Evolutionary conservation across 176 grass and related monocot species (phyloP), one percentile per base, ranked within the genome.

Genomic region (Zizania latifolia): DNA sequence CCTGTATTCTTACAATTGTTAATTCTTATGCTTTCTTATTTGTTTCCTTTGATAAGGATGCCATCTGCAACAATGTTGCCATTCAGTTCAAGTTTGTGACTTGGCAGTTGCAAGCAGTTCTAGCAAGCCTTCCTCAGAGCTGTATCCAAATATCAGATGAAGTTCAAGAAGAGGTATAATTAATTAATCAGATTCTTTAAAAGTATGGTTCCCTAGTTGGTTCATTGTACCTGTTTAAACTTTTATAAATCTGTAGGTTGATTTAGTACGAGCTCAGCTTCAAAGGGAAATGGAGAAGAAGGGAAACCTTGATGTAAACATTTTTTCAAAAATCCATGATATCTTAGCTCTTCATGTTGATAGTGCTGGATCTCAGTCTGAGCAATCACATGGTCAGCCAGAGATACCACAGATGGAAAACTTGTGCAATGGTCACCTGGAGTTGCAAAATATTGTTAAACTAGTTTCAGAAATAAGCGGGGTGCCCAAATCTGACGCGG

Each of bases 161-260:
- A 94, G 89, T 99, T 76, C 95, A 99, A 90, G 95, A 99, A 86
- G 91, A 94, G 89, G 95, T 99, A 90, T 57, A 65, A 31, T 73
- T 57, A 65, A 31, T 73, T 82, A 66, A 81, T 12, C 31, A 55
- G 23, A 30, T 62, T 58, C 22, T 64, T 54, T 70, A 8, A 5
- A 10, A 36, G 73, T 3, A 62, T 71, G 65, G 62, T 19, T 62
- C 45, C 21, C 1, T 53, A 32, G 7, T 54, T 37, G 72, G n/a
- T 48, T 76, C 48, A 45, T 32, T 35, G 23, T 51, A 17, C 15
- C 51, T 81, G 10, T 70, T 71, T 88, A 24, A 81, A 8, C 32
- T 58, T 81, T 81, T 77, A 50, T 13, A 24, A 51, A 9, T 71
- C 81, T 84, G 21, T 72, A 99, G 95, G 91, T 99, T 92, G 89